phyloP scores from a whole-genome alignment of 257 asterid genomes.

The Galeopsis tetrahit region DNA sequence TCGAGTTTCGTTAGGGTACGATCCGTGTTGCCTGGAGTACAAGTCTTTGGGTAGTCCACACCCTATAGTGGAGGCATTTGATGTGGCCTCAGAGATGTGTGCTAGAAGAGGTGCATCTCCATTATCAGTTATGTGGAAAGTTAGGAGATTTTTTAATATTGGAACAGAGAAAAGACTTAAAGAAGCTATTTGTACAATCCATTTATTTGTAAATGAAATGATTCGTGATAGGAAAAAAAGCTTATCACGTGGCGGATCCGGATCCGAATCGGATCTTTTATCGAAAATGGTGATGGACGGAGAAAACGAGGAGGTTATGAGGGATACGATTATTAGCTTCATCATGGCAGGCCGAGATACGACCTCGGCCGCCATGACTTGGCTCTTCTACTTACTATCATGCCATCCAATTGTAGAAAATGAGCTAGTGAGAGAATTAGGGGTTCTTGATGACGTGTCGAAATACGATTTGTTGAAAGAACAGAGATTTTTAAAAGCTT shows the following conservation, averaged over 20 bases:
- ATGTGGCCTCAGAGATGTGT: conserved; percentile 60
- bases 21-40: conserved; percentile 54
- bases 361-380: conserved; percentile 73
- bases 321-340: conserved; percentile 66
- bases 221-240: conserved; percentile 39
- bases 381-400: conserved; percentile 63
- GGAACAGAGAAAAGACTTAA: conserved; percentile 58
- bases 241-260: no score
- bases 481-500: conserved; percentile 53
- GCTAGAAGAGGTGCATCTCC: conserved; percentile 64
- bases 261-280: conserved; percentile 38
- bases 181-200: conserved; percentile 50
- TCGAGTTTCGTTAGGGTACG: conserved; percentile 56
- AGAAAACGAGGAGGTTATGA: conserved; percentile 41
- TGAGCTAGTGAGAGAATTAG: conserved; percentile 44
- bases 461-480: conserved; percentile 38
- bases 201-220: conserved; percentile 39
- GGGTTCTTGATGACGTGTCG: not conserved
- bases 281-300: conserved; percentile 46
- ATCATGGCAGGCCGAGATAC: conserved; percentile 78
- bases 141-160: conserved; percentile 44
- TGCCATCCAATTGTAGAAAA: conserved; percentile 46
- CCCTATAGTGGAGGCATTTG: conserved; percentile 55
- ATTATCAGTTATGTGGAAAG: conserved; percentile 50
- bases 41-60: conserved; percentile 35